These are phyloP conservation scores for Trichoderma reesei DNA, from an alignment of 495 filamentous ascomycete genomes.

Conservation along the genomic window DNA sequence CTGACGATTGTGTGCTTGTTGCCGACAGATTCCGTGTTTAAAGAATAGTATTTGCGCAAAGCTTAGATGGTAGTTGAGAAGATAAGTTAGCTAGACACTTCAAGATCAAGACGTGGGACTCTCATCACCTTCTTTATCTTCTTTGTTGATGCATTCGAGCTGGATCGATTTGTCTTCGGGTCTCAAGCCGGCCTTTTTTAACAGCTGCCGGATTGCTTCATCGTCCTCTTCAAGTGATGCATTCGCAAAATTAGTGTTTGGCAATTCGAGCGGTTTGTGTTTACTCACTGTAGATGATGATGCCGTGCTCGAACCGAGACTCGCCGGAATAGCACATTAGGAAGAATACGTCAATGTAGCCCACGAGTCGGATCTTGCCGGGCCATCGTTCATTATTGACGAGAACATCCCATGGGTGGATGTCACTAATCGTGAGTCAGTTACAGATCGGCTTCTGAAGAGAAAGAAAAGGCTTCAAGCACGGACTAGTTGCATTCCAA, in stretches of 20 bases:
- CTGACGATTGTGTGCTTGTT: conserved; percentile 27
- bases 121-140: conserved; percentile 16
- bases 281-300: conserved; percentile 30
- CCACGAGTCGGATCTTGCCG: conserved; percentile 31
- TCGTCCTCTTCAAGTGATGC: conserved; percentile 26
- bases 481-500: conserved; percentile 32
- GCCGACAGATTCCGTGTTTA: conserved; percentile 18
- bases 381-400: conserved; percentile 31
- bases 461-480: background rate
- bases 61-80: conserved; percentile 1
- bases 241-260: background rate
- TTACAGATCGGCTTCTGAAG: background rate
- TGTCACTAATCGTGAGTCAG: conserved; percentile 21
- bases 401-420: conserved; percentile 34
- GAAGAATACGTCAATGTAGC: conserved; percentile 33
- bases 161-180: conserved; percentile 12
- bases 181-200: conserved; percentile 17
- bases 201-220: conserved; percentile 23
- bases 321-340: conserved; percentile 32
- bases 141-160: conserved; percentile 15
- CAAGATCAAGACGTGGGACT: conserved; percentile 9
- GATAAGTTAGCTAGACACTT: background rate
- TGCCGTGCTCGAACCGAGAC: conserved; percentile 29
- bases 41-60: conserved; percentile 23
- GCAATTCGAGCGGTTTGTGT: background rate